Conservation (phyloP, 148 eudicot species). For the Rhododendron ovatum region DNA sequence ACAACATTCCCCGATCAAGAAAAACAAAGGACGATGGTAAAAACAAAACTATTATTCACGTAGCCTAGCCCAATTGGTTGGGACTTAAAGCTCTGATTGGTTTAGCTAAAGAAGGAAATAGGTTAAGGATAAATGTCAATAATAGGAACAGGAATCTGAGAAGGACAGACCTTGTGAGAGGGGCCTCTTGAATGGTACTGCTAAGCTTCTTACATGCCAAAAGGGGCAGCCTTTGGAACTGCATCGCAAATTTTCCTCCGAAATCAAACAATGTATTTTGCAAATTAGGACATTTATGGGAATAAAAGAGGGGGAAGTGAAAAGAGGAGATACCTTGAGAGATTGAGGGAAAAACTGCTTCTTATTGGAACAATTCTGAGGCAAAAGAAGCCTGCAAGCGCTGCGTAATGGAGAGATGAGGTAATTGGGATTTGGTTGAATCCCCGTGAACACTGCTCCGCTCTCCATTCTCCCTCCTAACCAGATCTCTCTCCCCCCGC, state of each 20-base stretch:
- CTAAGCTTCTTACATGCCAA: not conserved
- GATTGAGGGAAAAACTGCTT: conserved; percentile 11
- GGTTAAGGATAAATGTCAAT: not conserved
- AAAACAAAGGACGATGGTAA: not conserved
- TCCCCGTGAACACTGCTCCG: conserved; percentile 18
- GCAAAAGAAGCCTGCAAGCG: not conserved
- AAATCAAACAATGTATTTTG: not conserved
- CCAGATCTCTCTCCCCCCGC: not conserved
- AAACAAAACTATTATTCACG: not conserved
- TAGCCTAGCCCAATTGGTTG: not conserved
- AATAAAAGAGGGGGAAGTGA: not conserved
- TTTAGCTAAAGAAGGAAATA: not conserved
- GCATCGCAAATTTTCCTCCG: not conserved
- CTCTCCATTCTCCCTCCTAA: conserved; percentile 4
- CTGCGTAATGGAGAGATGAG: conserved; percentile 14
- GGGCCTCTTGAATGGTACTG: conserved; percentile 1
- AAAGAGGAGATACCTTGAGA: conserved; percentile 28
- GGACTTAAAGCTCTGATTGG: not conserved
- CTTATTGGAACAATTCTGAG: conserved; percentile 13
- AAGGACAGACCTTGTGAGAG: conserved; percentile 21
- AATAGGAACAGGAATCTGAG: not conserved
- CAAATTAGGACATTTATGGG: not conserved
- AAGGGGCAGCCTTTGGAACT: conserved; percentile 26
- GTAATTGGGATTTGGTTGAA: not conserved
- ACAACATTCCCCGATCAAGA: too few relatives aligned